Evolutionary conservation across 1,284 basidiomycete species (phyloP).

Genomic region (Calocybe gambosa): DNA sequence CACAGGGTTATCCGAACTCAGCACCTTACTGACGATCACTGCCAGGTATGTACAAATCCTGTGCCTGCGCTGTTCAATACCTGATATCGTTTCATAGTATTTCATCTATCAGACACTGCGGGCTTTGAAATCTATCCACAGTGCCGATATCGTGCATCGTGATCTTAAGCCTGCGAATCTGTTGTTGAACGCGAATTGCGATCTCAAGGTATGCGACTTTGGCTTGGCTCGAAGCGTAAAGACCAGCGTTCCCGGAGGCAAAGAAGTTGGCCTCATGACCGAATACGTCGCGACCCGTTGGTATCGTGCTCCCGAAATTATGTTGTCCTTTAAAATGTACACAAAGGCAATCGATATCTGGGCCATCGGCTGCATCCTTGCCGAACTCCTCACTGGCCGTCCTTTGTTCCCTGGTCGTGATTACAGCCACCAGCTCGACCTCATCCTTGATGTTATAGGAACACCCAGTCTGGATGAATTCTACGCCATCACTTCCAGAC

Average conservation of each 20-base stretch:
- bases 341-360: slow-evolving; percentile 93
- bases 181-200: slow-evolving; percentile 91
- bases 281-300: slow-evolving; percentile 92
- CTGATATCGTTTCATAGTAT: slow-evolving; percentile 53
- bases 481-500: slow-evolving; percentile 80
- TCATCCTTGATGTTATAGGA: slow-evolving; percentile 82
- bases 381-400: slow-evolving; percentile 92
- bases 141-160: slow-evolving; percentile 91
- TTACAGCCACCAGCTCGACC: slow-evolving; percentile 91
- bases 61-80: neutral
- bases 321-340: slow-evolving; percentile 96
- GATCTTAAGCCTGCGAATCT: slow-evolving; percentile 96
- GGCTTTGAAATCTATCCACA: slow-evolving; percentile 91
- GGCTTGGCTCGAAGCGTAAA: slow-evolving; percentile 85
- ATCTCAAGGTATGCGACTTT: slow-evolving; percentile 93
- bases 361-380: slow-evolving; percentile 96
- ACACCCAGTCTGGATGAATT: slow-evolving; percentile 90
- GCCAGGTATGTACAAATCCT: slow-evolving; percentile 46
- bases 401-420: slow-evolving; percentile 95
- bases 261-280: slow-evolving; percentile 88
- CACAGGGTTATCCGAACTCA: slow-evolving; percentile 90
- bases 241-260: slow-evolving; percentile 79
- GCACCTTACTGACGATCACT: slow-evolving; percentile 85
- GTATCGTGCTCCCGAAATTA: slow-evolving; percentile 95
- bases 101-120: slow-evolving; percentile 88